Percentiles rank a stretch among this genome's conserved stretches.
These are phyloP conservation scores for Batrachochytrium dendrobatidis DNA, from an alignment of 371 early-diverging fungal species.

Conservation along the genomic window DNA sequence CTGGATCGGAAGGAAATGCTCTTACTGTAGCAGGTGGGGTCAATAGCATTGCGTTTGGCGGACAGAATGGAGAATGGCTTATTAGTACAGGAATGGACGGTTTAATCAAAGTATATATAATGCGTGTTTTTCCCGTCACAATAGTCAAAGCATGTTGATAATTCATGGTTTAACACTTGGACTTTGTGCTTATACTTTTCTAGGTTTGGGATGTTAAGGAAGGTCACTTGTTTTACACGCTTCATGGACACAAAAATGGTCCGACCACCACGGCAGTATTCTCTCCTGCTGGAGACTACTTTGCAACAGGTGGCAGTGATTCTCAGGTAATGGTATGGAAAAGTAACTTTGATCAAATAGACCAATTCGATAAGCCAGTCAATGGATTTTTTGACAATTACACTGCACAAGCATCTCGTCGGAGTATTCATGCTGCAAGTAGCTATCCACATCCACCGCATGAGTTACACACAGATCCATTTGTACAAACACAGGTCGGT, in stretches of 20 bases:
- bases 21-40: conserved; percentile 31
- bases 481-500: neutral
- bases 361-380: neutral
- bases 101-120: conserved; percentile 33
- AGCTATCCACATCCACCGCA: conserved; percentile 1
- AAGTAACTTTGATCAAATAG: conserved; percentile 33
- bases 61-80: conserved; percentile 38
- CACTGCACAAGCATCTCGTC: neutral
- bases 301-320: conserved; percentile 48
- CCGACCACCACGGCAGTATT: conserved; percentile 45
- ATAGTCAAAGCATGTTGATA: neutral
- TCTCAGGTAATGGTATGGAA: conserved; percentile 50
- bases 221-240: conserved; percentile 48
- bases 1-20: neutral
- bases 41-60: conserved; percentile 42
- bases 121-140: neutral
- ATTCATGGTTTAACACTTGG: neutral
- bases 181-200: neutral
- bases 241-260: conserved; percentile 45
- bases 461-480: conserved; percentile 13
- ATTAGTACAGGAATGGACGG: conserved; percentile 45
- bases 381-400: neutral
- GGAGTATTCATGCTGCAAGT: neutral
- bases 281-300: conserved; percentile 37
- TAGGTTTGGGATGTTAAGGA: conserved; percentile 50